A percentile compares a stretch with the other conserved stretches of the same genome.
phyloP scores from a whole-genome alignment of 169 alveolate species.

The Condylostoma magnum region DNA sequence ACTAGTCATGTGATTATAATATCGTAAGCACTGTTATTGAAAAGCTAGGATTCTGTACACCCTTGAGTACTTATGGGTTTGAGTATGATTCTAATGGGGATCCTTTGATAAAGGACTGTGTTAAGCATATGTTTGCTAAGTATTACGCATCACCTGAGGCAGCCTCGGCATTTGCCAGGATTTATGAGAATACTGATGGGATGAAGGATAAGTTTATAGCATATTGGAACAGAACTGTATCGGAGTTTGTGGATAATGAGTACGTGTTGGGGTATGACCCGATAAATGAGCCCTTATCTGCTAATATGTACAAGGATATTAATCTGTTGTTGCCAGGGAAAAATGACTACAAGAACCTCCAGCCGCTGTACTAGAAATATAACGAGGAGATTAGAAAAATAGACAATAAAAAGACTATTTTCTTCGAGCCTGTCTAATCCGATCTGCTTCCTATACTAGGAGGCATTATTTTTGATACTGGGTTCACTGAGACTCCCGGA shows the following conservation, averaged over 20 bases:
- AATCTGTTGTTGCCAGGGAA: constrained; percentile 38
- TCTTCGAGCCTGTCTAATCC: constrained; percentile 48
- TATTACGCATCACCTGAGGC: constrained; percentile 59
- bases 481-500: constrained; percentile 60
- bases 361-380: constrained; percentile 36
- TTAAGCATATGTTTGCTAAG: constrained; percentile 24
- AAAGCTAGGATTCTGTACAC: constrained; percentile 35
- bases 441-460: constrained; percentile 29
- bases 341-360: constrained; percentile 27
- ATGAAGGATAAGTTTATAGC: constrained; percentile 59
- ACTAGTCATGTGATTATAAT: neutral
- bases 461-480: constrained; percentile 32
- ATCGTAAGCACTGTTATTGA: constrained; percentile 13
- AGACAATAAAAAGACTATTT: constrained; percentile 35
- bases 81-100: constrained; percentile 45
- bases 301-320: constrained; percentile 34
- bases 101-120: constrained; percentile 53
- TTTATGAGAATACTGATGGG: constrained; percentile 52
- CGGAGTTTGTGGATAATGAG: constrained; percentile 35
- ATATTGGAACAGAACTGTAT: constrained; percentile 60
- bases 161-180: constrained; percentile 40
- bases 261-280: constrained; percentile 64
- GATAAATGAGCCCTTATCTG: constrained; percentile 73
- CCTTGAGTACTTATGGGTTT: constrained; percentile 26
- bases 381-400: constrained; percentile 34